phyloP scores from a whole-genome alignment of 179 eudicot genomes.

The Camellia oleifera region DNA sequence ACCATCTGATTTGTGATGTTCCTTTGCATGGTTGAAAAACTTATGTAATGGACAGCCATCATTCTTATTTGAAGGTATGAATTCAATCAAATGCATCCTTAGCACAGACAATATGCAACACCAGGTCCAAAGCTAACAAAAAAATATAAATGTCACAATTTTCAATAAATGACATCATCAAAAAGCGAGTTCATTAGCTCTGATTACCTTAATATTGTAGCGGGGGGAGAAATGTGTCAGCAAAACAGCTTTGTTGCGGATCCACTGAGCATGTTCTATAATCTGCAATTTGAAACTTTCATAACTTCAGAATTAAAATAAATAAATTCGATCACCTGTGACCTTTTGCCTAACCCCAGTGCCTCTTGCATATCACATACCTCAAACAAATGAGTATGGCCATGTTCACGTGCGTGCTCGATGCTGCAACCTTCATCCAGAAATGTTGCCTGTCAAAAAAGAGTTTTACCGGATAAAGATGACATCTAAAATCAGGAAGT shows the following conservation, averaged over 20 bases:
- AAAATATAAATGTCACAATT: not conserved
- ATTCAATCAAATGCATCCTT: not conserved
- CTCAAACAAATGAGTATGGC: constrained; percentile 95
- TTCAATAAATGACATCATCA: not conserved
- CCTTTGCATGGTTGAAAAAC: not conserved
- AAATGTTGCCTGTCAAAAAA: constrained; percentile 73
- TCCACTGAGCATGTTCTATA: constrained; percentile 82
- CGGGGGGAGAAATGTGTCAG: constrained; percentile 96
- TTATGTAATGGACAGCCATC: not conserved
- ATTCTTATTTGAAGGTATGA: not conserved
- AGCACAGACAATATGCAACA: not conserved
- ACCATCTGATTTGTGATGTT: constrained; percentile 2
- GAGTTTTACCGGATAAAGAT: constrained; percentile 7
- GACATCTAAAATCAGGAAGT: not conserved
- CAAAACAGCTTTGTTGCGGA: constrained; percentile 69
- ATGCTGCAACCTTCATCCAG: constrained; percentile 68
- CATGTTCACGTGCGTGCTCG: constrained; percentile 92
- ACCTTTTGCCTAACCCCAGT: not conserved
- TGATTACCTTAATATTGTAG: constrained; percentile 74
- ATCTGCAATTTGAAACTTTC: constrained; percentile 46
- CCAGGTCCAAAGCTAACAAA: not conserved
- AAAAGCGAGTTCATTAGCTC: constrained; percentile 8
- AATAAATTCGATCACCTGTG: not conserved
- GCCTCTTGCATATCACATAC: constrained; percentile 28
- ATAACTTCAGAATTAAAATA: constrained; percentile 3